phyloP scores from a whole-genome alignment of 345 rosid species.

The Cardamine chenopodiifolia region DNA sequence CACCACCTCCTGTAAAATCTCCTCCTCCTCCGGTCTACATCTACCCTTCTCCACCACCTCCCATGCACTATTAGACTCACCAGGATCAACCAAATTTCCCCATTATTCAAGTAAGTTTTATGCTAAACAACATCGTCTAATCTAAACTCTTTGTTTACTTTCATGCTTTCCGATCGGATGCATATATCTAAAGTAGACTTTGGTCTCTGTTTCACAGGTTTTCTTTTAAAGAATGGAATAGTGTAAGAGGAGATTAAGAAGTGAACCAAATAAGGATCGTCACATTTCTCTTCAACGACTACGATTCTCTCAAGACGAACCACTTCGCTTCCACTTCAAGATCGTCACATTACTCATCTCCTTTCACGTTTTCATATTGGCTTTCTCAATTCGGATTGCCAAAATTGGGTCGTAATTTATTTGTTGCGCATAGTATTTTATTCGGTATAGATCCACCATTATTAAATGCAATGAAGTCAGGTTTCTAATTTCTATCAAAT shows the following conservation, averaged over 20 bases:
- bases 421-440: constrained; percentile 34
- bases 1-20: constrained; percentile 33
- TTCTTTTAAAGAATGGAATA: constrained; percentile 52
- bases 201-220: constrained; percentile 45
- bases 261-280: constrained; percentile 34
- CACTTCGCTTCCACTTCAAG: constrained; percentile 43
- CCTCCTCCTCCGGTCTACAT: constrained; percentile 42
- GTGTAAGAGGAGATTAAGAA: constrained; percentile 42
- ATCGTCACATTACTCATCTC: constrained; percentile 39
- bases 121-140: neutral
- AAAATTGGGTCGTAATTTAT: constrained; percentile 13
- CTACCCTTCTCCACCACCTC: constrained; percentile 45
- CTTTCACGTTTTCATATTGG: constrained; percentile 45
- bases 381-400: constrained; percentile 30
- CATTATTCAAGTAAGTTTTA: constrained; percentile 28
- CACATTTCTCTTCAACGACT: constrained; percentile 19
- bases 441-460: neutral
- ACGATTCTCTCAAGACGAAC: constrained; percentile 34
- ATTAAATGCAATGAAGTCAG: constrained; percentile 3
- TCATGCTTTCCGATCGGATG: neutral
- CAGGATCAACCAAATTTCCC: neutral
- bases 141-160: neutral
- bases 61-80: constrained; percentile 36
- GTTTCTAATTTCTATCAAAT: neutral
- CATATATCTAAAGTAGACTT: neutral